Conservation (phyloP, 1,139 yeast genomes). For the Yamadazyma conglobata region DNA sequence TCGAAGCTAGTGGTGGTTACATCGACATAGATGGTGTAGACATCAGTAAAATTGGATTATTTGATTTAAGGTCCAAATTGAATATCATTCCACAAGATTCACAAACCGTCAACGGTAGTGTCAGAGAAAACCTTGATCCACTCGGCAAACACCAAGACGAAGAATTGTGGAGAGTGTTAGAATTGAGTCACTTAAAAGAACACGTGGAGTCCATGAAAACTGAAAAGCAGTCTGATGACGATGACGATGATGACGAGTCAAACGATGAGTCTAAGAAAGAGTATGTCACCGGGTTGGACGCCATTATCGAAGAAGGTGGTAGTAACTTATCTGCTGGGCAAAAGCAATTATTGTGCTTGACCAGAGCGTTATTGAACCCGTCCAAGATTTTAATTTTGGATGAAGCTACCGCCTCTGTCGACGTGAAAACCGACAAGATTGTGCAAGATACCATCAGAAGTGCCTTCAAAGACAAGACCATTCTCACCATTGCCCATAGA, state of each 20-base stretch:
- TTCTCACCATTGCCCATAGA: constrained; percentile 37
- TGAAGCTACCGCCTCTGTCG: constrained; percentile 40
- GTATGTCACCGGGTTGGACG: constrained; percentile 12
- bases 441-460: constrained; percentile 33
- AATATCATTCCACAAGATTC: constrained; percentile 41
- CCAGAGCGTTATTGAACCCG: constrained; percentile 33
- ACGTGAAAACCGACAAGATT: constrained; percentile 35
- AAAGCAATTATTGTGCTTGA: constrained; percentile 35
- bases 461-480: constrained; percentile 32
- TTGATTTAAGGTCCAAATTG: constrained; percentile 30
- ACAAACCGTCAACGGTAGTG: constrained; percentile 32
- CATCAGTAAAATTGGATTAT: constrained; percentile 30
- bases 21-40: constrained; percentile 32
- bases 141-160: constrained; percentile 27
- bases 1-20: constrained; percentile 32
- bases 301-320: constrained; percentile 27
- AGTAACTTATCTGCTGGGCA: constrained; percentile 37
- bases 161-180: constrained; percentile 31
- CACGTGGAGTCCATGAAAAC: constrained; percentile 32
- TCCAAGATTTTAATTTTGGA: constrained; percentile 32
- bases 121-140: constrained; percentile 37
- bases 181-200: constrained; percentile 32
- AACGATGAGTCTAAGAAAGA: constrained; percentile 2
- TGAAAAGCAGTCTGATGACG: constrained; percentile 20
- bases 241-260: constrained; percentile 16